phyloP scores from a whole-genome alignment of 345 rosid species.

The Aethionema arabicum region DNA sequence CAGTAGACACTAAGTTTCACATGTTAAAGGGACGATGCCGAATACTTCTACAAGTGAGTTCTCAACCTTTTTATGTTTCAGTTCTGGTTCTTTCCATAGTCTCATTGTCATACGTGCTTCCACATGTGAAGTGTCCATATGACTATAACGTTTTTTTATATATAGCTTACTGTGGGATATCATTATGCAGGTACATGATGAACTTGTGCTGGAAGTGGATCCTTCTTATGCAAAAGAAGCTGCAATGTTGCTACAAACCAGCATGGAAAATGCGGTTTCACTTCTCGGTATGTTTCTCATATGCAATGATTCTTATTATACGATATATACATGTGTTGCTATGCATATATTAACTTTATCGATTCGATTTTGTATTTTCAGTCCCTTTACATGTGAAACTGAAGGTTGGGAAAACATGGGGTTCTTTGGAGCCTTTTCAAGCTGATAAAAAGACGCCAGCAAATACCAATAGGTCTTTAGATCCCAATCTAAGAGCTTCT shows the following conservation, averaged over 20 bases:
- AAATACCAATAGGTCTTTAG: conserved; percentile 8
- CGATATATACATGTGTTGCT: background rate
- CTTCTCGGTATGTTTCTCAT: conserved; percentile 57
- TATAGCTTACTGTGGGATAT: conserved; percentile 11
- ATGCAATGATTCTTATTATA: background rate
- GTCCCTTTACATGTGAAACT: conserved; percentile 86
- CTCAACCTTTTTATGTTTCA: background rate
- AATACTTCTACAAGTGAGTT: conserved; percentile 79
- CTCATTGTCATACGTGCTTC: background rate
- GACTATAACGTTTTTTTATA: background rate
- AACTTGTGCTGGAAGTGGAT: conserved; percentile 84
- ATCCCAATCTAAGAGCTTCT: background rate
- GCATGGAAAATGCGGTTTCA: conserved; percentile 82
- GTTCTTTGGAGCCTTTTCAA: conserved; percentile 66
- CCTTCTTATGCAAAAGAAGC: conserved; percentile 73
- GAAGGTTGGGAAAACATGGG: conserved; percentile 94
- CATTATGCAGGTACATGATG: conserved; percentile 76
- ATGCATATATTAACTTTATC: conserved; percentile 5
- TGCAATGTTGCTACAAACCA: conserved; percentile 51
- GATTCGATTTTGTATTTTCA: conserved; percentile 35
- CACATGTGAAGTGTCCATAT: background rate
- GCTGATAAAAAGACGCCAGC: conserved; percentile 42
- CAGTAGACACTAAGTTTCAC: conserved; percentile 48
- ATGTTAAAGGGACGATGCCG: conserved; percentile 74
- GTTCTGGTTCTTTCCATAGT: conserved; percentile 10